Evolutionary conservation across 805 yeast genomes (phyloP).

Genomic region (Kazachstania taianensis): DNA sequence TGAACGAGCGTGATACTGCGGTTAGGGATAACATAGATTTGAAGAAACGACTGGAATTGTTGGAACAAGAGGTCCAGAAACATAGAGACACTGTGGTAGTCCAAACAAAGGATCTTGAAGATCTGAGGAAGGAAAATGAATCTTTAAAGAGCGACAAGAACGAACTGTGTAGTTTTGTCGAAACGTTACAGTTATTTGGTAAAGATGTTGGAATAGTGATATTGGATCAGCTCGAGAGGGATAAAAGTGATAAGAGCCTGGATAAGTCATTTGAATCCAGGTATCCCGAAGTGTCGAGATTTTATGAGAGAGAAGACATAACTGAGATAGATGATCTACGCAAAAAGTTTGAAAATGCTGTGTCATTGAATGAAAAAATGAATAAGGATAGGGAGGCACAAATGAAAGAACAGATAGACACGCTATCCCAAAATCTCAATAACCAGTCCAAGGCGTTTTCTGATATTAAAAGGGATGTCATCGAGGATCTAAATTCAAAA

Average conservation of each 20-base stretch:
- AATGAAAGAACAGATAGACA: background rate
- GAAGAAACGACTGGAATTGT: background rate
- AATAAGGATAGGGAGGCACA: background rate
- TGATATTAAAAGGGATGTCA: background rate
- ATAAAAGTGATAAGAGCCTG: background rate
- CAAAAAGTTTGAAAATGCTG: background rate
- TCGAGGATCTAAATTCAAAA: background rate
- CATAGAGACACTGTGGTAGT: background rate
- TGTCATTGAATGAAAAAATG: background rate
- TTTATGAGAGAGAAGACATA: background rate
- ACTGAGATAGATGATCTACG: background rate
- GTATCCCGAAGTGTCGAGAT: background rate
- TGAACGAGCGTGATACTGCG: background rate
- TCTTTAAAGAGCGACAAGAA: background rate
- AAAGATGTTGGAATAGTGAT: background rate
- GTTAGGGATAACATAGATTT: background rate
- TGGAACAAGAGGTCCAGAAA: background rate
- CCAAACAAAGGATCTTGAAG: background rate
- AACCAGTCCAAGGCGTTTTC: background rate
- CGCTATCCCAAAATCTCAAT: background rate
- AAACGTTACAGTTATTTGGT: slow-evolving; percentile 1
- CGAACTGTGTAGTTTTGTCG: too few species aligned
- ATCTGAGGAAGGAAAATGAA: background rate
- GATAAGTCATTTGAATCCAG: background rate
- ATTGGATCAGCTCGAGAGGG: background rate